These are phyloP conservation scores for Pseudogymnoascus sp. DNA, from an alignment of 2,329 filamentous ascomycete species.

Conservation along the genomic window DNA sequence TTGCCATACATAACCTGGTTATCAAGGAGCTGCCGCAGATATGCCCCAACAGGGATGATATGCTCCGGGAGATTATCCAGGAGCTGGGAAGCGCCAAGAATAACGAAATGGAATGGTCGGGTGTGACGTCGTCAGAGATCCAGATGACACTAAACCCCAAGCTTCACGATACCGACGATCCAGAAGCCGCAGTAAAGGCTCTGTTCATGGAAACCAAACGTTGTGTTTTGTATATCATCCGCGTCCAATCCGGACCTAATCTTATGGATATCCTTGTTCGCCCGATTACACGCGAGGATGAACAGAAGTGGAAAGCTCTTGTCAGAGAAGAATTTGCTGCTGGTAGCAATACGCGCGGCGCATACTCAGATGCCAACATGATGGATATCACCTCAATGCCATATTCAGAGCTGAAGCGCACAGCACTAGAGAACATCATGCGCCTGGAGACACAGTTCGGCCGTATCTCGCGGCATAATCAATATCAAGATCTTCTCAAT, in stretches of 20 bases:
- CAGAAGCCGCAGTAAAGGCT: slow-evolving; percentile 83
- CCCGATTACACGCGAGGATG: slow-evolving; percentile 78
- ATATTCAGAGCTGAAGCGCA: slow-evolving; percentile 88
- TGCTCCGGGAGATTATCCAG: slow-evolving; percentile 82
- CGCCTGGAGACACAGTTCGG: slow-evolving; percentile 71
- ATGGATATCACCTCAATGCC: slow-evolving; percentile 83
- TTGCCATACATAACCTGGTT: slow-evolving; percentile 87
- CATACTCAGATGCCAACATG: slow-evolving; percentile 85
- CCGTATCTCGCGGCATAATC: slow-evolving; percentile 77
- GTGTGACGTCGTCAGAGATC: slow-evolving; percentile 74
- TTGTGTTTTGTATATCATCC: slow-evolving; percentile 94
- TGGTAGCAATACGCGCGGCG: slow-evolving; percentile 64
- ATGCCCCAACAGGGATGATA: slow-evolving; percentile 75
- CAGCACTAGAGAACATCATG: slow-evolving; percentile 89
- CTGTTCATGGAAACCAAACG: slow-evolving; percentile 98
- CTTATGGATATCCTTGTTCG: slow-evolving; percentile 95
- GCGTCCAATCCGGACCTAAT: slow-evolving; percentile 84
- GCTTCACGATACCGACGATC: slow-evolving; percentile 83
- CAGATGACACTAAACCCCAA: slow-evolving; percentile 86
- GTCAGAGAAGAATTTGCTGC: slow-evolving; percentile 73
- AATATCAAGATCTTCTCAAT: slow-evolving; percentile 97
- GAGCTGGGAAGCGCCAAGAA: slow-evolving; percentile 94
- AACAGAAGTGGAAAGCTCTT: slow-evolving; percentile 76
- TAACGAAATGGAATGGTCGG: slow-evolving; percentile 89
- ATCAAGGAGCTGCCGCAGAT: slow-evolving; percentile 70